Conservation (phyloP, 1,284 basidiomycete genomes). For the Ustilago shanxiensis region DNA sequence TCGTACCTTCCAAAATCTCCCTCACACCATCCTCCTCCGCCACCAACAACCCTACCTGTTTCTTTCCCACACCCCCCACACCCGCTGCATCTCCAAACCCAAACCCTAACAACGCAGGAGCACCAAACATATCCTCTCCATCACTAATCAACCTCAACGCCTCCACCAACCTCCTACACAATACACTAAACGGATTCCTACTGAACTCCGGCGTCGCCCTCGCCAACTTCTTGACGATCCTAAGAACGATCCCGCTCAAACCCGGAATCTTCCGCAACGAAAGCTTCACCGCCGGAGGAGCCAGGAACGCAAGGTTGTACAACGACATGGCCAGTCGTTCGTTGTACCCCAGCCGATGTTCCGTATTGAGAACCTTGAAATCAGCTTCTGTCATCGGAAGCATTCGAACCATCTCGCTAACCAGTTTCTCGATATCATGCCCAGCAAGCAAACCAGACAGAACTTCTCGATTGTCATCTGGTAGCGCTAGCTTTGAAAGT, state of each 20-base stretch:
- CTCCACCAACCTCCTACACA: constrained; percentile 83
- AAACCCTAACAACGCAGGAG: constrained; percentile 70
- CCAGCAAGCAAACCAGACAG: constrained; percentile 77
- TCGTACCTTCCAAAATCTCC: constrained; percentile 37
- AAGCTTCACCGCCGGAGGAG: constrained; percentile 80
- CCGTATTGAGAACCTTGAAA: constrained; percentile 78
- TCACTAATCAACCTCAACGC: constrained; percentile 87
- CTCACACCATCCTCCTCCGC: constrained; percentile 49
- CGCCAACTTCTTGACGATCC: constrained; percentile 71
- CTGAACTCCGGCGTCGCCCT: constrained; percentile 74
- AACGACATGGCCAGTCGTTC: constrained; percentile 84
- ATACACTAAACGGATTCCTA: constrained; percentile 75
- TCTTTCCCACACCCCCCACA: constrained; percentile 16
- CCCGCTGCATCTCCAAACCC: constrained; percentile 28
- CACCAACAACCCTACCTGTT: constrained; percentile 42
- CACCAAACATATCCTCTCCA: constrained; percentile 80
- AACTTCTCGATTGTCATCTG: constrained; percentile 83
- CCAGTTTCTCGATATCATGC: constrained; percentile 76
- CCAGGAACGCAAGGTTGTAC: constrained; percentile 87
- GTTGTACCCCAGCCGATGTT: constrained; percentile 80
- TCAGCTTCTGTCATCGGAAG: constrained; percentile 84
- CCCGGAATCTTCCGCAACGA: constrained; percentile 75
- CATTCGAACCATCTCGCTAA: constrained; percentile 81
- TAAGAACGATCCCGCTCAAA: constrained; percentile 70
- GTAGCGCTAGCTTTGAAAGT: constrained; percentile 81